A percentile compares a stretch with the other conserved stretches of the same genome.
Evolutionary conservation across 306 rosid species (phyloP).

Genomic region (Gynostemma pentaphyllum): DNA sequence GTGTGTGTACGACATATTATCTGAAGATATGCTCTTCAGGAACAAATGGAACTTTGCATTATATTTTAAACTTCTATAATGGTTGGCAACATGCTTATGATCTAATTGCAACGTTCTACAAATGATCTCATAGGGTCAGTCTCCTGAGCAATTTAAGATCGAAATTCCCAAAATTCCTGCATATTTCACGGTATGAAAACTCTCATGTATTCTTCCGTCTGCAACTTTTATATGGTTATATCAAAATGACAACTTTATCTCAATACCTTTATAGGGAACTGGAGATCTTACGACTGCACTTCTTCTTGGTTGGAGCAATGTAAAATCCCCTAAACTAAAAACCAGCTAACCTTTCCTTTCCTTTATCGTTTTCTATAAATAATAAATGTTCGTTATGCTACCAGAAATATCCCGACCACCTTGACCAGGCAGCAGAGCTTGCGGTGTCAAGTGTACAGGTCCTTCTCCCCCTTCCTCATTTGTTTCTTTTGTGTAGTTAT

Average conservation of each 20-base stretch:
- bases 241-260: too few species aligned
- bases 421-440: conserved; percentile 71
- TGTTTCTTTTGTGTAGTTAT: background rate
- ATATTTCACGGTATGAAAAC: conserved; percentile 53
- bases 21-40: background rate
- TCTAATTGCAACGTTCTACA: background rate
- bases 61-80: background rate
- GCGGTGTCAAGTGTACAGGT: conserved; percentile 89
- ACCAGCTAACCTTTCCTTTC: conserved; percentile 6
- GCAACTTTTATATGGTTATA: background rate
- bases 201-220: background rate
- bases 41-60: background rate
- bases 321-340: conserved; percentile 25
- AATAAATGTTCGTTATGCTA: conserved; percentile 11
- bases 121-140: conserved; percentile 37
- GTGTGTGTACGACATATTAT: background rate
- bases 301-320: conserved; percentile 93
- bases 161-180: conserved; percentile 57
- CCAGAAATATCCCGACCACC: conserved; percentile 65
- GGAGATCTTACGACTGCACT: conserved; percentile 90
- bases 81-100: background rate
- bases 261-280: conserved; percentile 52
- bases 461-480: conserved; percentile 1
- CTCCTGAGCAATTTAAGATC: conserved; percentile 62
- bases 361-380: background rate